phyloP scores from a whole-genome alignment of 1,139 yeast species.

The Saccharomycopsis hybrid region DNA sequence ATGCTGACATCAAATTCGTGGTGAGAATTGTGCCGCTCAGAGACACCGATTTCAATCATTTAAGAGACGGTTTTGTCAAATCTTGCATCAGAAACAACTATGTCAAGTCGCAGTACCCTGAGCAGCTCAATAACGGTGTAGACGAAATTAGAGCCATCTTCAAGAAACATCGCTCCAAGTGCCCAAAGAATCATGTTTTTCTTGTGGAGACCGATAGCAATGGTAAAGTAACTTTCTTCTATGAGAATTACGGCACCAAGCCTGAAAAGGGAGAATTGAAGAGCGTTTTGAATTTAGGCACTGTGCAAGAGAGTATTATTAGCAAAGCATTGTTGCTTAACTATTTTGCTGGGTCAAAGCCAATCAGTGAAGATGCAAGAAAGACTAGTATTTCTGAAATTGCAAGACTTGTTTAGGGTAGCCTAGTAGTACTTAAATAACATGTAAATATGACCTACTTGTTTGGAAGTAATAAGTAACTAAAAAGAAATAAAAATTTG shows the following conservation, averaged over 20 bases:
- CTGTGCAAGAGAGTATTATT: conserved; percentile 35
- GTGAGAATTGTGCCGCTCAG: conserved; percentile 80
- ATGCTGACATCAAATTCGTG: conserved; percentile 54
- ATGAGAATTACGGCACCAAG: conserved; percentile 31
- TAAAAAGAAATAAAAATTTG: not conserved
- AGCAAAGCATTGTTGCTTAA: conserved; percentile 50
- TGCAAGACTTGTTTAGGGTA: conserved; percentile 19
- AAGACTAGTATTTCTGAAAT: conserved; percentile 27
- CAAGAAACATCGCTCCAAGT: conserved; percentile 40
- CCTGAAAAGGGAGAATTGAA: conserved; percentile 34
- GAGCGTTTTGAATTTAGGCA: conserved; percentile 30
- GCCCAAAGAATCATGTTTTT: conserved; percentile 56
- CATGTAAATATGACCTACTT: not conserved
- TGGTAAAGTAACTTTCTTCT: conserved; percentile 43
- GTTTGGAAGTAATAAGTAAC: not conserved
- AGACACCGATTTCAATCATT: conserved; percentile 83
- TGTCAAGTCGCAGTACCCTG: conserved; percentile 38
- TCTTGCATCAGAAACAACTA: conserved; percentile 39
- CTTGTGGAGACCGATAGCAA: conserved; percentile 40
- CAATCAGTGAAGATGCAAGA: conserved; percentile 42
- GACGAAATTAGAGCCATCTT: conserved; percentile 43
- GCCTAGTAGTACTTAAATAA: not conserved
- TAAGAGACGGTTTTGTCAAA: conserved; percentile 83
- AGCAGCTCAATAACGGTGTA: conserved; percentile 36
- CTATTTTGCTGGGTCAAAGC: conserved; percentile 54